Base-by-base conservation (phyloP, 2,329 filamentous ascomycete genomes). In the Penicillium sclerotigenum region DNA sequence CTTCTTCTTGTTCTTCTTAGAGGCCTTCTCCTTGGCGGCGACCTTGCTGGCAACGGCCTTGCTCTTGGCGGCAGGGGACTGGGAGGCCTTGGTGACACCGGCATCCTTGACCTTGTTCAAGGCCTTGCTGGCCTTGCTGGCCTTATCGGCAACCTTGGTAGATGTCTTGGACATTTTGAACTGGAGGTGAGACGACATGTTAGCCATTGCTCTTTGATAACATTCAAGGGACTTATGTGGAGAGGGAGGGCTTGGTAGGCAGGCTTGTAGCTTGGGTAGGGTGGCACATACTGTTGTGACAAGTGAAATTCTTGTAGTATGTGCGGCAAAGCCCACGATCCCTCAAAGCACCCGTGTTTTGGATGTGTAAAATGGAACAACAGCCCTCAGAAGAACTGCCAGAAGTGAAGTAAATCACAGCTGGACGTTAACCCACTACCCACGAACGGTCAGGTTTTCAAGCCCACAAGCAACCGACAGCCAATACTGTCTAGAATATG, bases 41-140 rank as follows among this genome's bases (percentile, higher is more conserved):
- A 75, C 64, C 59, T 76, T 71, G 58, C 71, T 72, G 58, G 76
- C 75, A 52, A 77, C 65, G 56, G 73, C 69, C 69, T 78, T 78
- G 72, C 73, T 74, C 74, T 78, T 77, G 52, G 70, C 62, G 66
- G 77, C 77, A 33, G 72, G 68, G 55, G 71, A 73, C 67, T 77
- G 68, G 51, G 77, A 69, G 41, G 74, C 63, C 71, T 80, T 80
- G 62, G 71, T 71, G 54, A 80, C 72, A 59, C 71, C 76, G 57
- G 72, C 71, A 61, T 74, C 72, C 72, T 80, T 80, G 66, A 78
- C 77, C 70, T 79, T 79, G 69, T 65, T 72, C 62, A 79, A 57
- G 63, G 72, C 65, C 71, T 78, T 78, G 68, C 71, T 70, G 58
- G 64, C 68, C 58, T 71, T 62, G 41, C 4, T 6, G 47, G 26